Conservation (phyloP, 1,284 basidiomycete species). For the Fomitopsis palustris region DNA sequence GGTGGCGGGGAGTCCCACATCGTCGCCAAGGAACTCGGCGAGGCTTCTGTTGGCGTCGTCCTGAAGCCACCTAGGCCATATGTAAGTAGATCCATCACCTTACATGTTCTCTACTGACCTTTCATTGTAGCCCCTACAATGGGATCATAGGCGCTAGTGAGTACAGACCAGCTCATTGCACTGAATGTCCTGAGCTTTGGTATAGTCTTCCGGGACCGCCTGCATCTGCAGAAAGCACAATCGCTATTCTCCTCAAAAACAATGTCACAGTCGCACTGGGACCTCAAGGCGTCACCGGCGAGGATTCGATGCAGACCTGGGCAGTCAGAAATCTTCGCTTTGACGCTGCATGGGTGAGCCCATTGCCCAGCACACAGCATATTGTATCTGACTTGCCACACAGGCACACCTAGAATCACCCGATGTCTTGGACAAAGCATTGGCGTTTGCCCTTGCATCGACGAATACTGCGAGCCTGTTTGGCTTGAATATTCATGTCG, state of each 20-base stretch:
- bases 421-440: slow-evolving; percentile 34
- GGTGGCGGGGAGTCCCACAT: slow-evolving; percentile 76
- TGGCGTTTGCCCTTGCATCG: slow-evolving; percentile 44
- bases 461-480: slow-evolving; percentile 50
- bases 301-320: slow-evolving; percentile 38
- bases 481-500: slow-evolving; percentile 29
- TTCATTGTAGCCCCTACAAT: slow-evolving; percentile 32
- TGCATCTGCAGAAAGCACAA: slow-evolving; percentile 41
- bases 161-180: slow-evolving; percentile 5
- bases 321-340: slow-evolving; percentile 47
- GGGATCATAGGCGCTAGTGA: slow-evolving; percentile 42
- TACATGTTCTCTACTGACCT: not conserved
- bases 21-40: slow-evolving; percentile 69
- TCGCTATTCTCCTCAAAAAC: slow-evolving; percentile 41
- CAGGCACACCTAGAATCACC: slow-evolving; percentile 35
- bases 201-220: slow-evolving; percentile 49
- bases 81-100: not conserved
- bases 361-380: not conserved
- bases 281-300: slow-evolving; percentile 8
- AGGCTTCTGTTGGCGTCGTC: slow-evolving; percentile 70
- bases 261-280: slow-evolving; percentile 53
- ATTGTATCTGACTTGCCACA: not conserved
- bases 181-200: not conserved
- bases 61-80: slow-evolving; percentile 8
- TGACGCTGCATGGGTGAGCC: slow-evolving; percentile 47